Evolutionary conservation across 2,329 filamentous ascomycete genomes (phyloP), one percentile per base, ranked within the genome.

Genomic region (Curvularia eragrostidis): DNA sequence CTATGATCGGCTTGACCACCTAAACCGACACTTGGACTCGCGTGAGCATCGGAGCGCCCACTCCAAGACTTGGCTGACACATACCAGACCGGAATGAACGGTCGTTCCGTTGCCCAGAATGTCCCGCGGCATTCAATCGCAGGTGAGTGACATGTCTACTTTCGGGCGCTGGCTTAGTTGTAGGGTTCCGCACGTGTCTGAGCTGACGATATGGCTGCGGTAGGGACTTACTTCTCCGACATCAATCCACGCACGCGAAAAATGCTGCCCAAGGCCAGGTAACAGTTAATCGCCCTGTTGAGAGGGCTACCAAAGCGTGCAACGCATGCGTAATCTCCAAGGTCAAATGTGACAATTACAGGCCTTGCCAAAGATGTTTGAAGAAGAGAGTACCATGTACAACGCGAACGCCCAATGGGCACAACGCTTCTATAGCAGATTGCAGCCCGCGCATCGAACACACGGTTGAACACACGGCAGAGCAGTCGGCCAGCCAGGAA

Each of bases 11-110:
- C 48, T 59, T 41, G 69, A 73, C 60, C 70, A 74, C 56, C 48
- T 73, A 49, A 67, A 69, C 58, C 64, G 71, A 50, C 72, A 74
- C 54, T 52, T 74, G 8, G 69, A 73, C 39, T 72, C 71, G 34
- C 72, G 63, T 66, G 30, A 57, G 51, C 39, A 53, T 43, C 13
- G 15, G 13, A 21, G 15, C 39, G 24, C 38, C 26, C 39, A 49
- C 44, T 15, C 8, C 24, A 24, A 18, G 26, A 13, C 7, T 10
- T 38, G 3, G 32, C 32, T 34, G n/a, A 34, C 32, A 15, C 28
- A 4, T 30, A 13, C 32, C 23, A 65, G 64, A 72, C 63, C 61
- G 67, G 42, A 75, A 74, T 53, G 66, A 69, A 50, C 62, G 72
- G 8, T 65, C 64, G 4, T 75, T 71, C 57, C 66, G 65, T 21